Conservation (phyloP, 1,139 yeast genomes). For the Zygosaccharomyces pseudobailii region DNA sequence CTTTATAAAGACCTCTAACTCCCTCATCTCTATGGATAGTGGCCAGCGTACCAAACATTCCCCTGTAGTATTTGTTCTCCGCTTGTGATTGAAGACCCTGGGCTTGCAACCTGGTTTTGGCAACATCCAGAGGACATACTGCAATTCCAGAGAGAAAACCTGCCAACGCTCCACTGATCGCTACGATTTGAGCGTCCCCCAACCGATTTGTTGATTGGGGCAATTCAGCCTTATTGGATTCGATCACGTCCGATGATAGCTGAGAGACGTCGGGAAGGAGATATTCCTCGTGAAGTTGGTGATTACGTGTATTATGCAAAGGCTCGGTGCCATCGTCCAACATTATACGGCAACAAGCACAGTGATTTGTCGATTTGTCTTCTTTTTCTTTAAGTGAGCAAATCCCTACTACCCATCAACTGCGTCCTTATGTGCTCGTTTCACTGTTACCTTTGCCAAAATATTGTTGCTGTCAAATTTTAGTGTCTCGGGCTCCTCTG, state of each 20-base stretch:
- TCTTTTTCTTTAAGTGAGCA: not conserved
- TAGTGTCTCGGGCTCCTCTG: not conserved
- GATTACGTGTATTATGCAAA: not conserved
- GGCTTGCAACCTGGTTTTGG: conserved; percentile 91
- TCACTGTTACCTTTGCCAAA: too few relatives aligned
- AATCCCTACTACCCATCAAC: not conserved
- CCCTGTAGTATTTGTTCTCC: conserved; percentile 41
- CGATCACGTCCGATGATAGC: conserved; percentile 20
- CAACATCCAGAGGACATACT: conserved; percentile 92
- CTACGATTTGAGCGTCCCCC: conserved; percentile 45
- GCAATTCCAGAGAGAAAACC: conserved; percentile 86
- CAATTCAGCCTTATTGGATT: conserved; percentile 8
- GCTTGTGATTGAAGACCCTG: conserved; percentile 50
- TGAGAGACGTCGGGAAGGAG: conserved; percentile 23
- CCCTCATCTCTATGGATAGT: conserved; percentile 76
- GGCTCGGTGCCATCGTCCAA: conserved; percentile 2
- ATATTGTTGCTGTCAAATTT: not conserved
- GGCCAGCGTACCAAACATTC: conserved; percentile 56
- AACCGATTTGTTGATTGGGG: conserved; percentile 9
- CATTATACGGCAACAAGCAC: not conserved
- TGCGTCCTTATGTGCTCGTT: not conserved
- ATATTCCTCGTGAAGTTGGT: conserved; percentile 13
- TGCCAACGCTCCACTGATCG: conserved; percentile 81
- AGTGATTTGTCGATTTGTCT: not conserved
- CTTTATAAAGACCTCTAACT: conserved; percentile 75